These are phyloP conservation scores for Coprinellus micaceus DNA, from an alignment of 768 basidiomycete species.

Conservation along the genomic window DNA sequence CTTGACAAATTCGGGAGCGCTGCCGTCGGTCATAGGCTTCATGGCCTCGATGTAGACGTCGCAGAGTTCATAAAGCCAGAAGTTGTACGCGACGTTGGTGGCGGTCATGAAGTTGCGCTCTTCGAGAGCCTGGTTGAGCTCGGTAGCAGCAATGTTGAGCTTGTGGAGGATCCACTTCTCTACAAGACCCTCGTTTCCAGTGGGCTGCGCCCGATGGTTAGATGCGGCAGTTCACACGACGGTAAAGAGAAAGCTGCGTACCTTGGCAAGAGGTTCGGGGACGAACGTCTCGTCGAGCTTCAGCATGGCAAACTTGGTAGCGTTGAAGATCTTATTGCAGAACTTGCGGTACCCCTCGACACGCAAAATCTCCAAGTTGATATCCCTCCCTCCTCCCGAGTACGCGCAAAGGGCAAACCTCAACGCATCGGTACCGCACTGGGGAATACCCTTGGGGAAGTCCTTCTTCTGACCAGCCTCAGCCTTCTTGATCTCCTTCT, in stretches of 20 bases:
- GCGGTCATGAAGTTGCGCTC: conserved; percentile 93
- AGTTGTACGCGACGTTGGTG: conserved; percentile 80
- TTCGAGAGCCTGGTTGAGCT: conserved; percentile 70
- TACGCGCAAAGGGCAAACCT: conserved; percentile 95
- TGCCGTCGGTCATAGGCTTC: conserved; percentile 93
- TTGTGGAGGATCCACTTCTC: conserved; percentile 96
- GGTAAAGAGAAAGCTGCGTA: too few species aligned
- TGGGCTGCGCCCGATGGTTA: conserved; percentile 50
- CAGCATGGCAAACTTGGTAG: conserved; percentile 98
- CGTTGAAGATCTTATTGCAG: conserved; percentile 99
- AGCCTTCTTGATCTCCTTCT: conserved; percentile 88
- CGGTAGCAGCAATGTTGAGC: conserved; percentile 74
- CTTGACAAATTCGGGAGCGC: conserved; percentile 56
- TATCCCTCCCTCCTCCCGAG: conserved; percentile 90
- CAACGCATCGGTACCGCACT: conserved; percentile 96
- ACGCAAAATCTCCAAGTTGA: conserved; percentile 92
- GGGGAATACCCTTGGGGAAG: conserved; percentile 97
- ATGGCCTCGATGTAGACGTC: conserved; percentile 99
- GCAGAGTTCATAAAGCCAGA: conserved; percentile 99
- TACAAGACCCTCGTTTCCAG: conserved; percentile 86
- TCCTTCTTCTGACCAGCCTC: conserved; percentile 97
- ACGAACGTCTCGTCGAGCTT: conserved; percentile 85
- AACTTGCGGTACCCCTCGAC: conserved; percentile 99
- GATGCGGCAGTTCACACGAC: too few species aligned
- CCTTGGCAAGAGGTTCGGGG: conserved; percentile 67